Percentiles rank a stretch among this genome's conserved stretches.
Conservation (phyloP, 2,329 filamentous ascomycete species). For the Claviceps sp. region DNA sequence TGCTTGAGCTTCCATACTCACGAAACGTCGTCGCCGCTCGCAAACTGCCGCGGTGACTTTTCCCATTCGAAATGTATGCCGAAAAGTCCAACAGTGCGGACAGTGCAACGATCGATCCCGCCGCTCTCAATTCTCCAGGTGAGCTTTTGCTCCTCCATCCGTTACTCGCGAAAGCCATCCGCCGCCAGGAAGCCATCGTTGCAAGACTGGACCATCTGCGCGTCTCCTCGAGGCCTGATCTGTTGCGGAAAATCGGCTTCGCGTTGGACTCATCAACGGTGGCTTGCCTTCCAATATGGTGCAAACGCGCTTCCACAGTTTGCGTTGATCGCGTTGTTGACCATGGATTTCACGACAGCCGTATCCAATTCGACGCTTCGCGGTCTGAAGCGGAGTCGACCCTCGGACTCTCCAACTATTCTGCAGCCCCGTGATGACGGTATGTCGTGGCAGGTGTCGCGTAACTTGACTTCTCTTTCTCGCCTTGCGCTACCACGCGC, state of each 20-base stretch:
- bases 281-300: neutral
- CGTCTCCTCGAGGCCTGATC: neutral
- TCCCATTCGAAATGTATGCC: slow-evolving; percentile 23
- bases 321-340: slow-evolving; percentile 15
- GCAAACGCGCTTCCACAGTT: neutral
- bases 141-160: slow-evolving; percentile 18
- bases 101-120: slow-evolving; percentile 83
- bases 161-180: neutral
- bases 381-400: slow-evolving; percentile 68
- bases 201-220: neutral
- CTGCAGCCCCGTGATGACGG: slow-evolving; percentile 51
- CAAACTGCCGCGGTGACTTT: slow-evolving; percentile 11
- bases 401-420: slow-evolving; percentile 50
- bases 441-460: slow-evolving; percentile 39
- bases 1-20: slow-evolving; percentile 31
- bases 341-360: slow-evolving; percentile 21
- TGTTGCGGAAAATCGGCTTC: neutral
- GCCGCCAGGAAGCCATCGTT: neutral
- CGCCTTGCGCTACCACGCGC: slow-evolving; percentile 6
- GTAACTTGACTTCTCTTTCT: slow-evolving; percentile 8
- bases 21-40: slow-evolving; percentile 40
- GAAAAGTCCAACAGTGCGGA: slow-evolving; percentile 56
- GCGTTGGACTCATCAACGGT: neutral
- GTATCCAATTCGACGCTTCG: slow-evolving; percentile 42
- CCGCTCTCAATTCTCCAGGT: slow-evolving; percentile 71